Evolutionary conservation across 768 basidiomycete species (phyloP).

Genomic region (Roridomyces roridus): DNA sequence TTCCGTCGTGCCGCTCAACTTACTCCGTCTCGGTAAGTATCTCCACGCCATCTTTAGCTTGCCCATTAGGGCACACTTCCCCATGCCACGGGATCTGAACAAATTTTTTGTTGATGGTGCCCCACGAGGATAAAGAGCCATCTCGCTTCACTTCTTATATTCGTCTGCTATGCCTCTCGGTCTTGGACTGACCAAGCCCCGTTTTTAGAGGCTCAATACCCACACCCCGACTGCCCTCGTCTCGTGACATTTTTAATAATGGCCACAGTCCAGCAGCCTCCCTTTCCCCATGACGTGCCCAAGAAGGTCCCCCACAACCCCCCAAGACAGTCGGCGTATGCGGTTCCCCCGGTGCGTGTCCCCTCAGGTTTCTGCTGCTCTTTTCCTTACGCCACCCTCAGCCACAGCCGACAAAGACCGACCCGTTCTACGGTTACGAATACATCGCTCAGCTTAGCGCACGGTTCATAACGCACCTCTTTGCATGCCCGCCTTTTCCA

Average conservation of each 20-base stretch:
- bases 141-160: conserved; percentile 6
- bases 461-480: conserved; percentile 84
- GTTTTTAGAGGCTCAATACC: conserved; percentile 16
- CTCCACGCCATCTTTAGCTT: neutral
- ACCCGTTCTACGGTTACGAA: conserved; percentile 83
- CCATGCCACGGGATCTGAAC: too few relatives aligned
- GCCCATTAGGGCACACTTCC: neutral
- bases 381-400: conserved; percentile 23
- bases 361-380: conserved; percentile 1
- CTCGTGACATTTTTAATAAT: conserved; percentile 21
- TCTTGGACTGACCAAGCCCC: conserved; percentile 22
- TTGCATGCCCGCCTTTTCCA: conserved; percentile 85
- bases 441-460: conserved; percentile 69
- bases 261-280: conserved; percentile 22
- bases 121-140: too few relatives aligned
- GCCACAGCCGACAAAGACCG: conserved; percentile 38
- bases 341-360: conserved; percentile 26
- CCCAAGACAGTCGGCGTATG: conserved; percentile 14
- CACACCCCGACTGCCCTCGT: conserved; percentile 1
- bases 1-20: neutral
- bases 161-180: conserved; percentile 14
- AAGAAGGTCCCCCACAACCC: conserved; percentile 24
- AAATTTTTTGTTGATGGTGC: neutral
- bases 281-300: conserved; percentile 5
- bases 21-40: too few relatives aligned